Evolutionary conservation across 2,329 filamentous ascomycete species (phyloP), one percentile per base, ranked within the genome.

Genomic region (Colletotrichum tabaci): DNA sequence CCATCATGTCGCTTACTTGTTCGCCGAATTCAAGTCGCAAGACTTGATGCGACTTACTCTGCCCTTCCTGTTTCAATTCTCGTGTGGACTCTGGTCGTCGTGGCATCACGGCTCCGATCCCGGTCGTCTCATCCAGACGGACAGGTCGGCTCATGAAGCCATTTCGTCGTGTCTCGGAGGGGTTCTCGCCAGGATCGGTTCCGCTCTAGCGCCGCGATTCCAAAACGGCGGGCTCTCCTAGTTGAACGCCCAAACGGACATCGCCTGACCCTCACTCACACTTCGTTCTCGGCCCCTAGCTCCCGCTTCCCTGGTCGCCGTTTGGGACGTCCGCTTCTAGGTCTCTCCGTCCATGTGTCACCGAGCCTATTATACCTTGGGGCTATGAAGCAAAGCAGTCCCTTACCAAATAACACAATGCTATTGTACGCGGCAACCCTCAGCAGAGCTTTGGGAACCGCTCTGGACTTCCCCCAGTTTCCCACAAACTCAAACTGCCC

Each of bases 221-320:
- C 30, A 67, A 62, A 44, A 49, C 55, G 42, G 23, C 57, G 63
- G 57, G 30, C 8, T 58, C 16, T 10, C 50, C 55, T 13, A 23
- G n/a, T 61, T 56, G 50, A 50, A 38, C 57, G 38, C 15, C 44
- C 52, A 64, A 57, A 71, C 68, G 52, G 64, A 42, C 57, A 64
- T 57, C 42, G 44, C 50, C 63, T 42, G n/a, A n/a, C 47, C 44
- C 21, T 42, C n/a, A 8, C 21, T 42, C n/a, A 8, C 35, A 21
- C 60, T 38, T 30, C n/a, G 13, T 21, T 30, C 35, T 40, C 47
- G 47, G 35, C 26, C 38, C 47, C 21, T 30, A 18, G 16, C 35
- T 16, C n/a, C 26, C 15, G 50, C 44, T 57, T 26, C 55, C 21
- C 21, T 44, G 57, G 16, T 57, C 63, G 50, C 42, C 68, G 50